phyloP scores from a whole-genome alignment of 176 grass and related monocot species.

The Carex scoparia region DNA sequence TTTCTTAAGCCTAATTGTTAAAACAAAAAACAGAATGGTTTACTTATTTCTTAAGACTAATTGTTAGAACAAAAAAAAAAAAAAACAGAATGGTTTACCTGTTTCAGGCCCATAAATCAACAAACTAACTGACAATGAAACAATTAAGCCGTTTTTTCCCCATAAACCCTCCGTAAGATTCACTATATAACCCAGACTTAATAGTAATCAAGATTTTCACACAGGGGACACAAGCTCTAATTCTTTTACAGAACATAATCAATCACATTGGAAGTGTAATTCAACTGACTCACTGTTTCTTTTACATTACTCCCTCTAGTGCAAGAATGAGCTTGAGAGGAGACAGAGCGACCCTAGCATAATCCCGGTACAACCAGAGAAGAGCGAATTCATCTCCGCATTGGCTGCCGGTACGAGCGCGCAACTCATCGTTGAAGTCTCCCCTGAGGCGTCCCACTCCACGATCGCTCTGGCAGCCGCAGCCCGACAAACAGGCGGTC shows the following conservation, averaged over 20 bases:
- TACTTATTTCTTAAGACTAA: not conserved
- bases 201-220: not conserved
- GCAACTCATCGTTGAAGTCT: slow-evolving; percentile 37
- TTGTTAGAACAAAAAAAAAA: not conserved
- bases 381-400: slow-evolving; percentile 39
- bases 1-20: not conserved
- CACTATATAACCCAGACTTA: not conserved
- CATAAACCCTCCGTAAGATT: not conserved
- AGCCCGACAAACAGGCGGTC: slow-evolving; percentile 33
- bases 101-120: not conserved
- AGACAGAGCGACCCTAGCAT: slow-evolving; percentile 3
- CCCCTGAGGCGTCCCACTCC: slow-evolving; percentile 34
- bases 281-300: not conserved
- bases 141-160: not conserved
- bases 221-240: not conserved
- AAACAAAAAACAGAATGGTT: not conserved
- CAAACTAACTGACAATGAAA: slow-evolving; percentile 10
- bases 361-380: slow-evolving; percentile 23
- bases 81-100: not conserved
- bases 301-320: not conserved
- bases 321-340: slow-evolving; percentile 15
- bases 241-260: not conserved
- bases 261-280: not conserved
- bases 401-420: slow-evolving; percentile 37
- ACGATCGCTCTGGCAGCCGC: slow-evolving; percentile 37